These are phyloP conservation scores for Podospora fimiseda DNA, from an alignment of 495 filamentous ascomycete genomes.

Conservation along the genomic window DNA sequence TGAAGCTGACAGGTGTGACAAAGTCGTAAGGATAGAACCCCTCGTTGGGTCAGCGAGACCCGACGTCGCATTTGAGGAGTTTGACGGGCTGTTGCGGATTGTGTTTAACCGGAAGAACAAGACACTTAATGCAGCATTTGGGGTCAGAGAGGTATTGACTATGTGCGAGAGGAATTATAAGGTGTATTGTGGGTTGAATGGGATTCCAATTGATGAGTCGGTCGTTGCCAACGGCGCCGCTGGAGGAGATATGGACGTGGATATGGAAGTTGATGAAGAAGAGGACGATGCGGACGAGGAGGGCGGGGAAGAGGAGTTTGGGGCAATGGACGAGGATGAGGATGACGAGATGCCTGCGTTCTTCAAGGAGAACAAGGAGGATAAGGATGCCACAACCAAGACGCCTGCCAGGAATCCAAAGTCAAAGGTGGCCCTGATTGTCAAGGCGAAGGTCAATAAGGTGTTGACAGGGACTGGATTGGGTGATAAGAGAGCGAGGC, in stretches of 20 bases:
- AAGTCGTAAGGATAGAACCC: conserved; percentile 29
- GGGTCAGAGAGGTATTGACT: conserved; percentile 67
- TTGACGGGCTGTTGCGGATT: conserved; percentile 83
- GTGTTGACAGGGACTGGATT: conserved; percentile 72
- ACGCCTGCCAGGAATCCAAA: conserved; percentile 49
- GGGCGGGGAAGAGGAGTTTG: conserved; percentile 45
- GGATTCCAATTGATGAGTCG: conserved; percentile 69
- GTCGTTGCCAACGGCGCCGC: conserved; percentile 47
- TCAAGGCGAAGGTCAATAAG: conserved; percentile 74
- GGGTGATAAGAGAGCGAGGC: conserved; percentile 70
- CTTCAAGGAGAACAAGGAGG: conserved; percentile 61
- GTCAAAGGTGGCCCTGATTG: conserved; percentile 68
- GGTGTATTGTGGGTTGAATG: conserved; percentile 80
- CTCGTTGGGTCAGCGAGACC: conserved; percentile 58
- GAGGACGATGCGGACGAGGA: conserved; percentile 46
- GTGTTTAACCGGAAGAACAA: conserved; percentile 61
- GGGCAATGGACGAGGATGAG: conserved; percentile 36
- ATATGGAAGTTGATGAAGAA: conserved; percentile 50
- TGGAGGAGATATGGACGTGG: conserved; percentile 36
- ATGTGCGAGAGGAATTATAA: conserved; percentile 82
- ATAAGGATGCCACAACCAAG: conserved; percentile 35
- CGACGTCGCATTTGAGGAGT: conserved; percentile 85
- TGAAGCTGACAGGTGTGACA: too few relatives aligned
- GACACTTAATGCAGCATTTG: conserved; percentile 67
- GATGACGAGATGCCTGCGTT: conserved; percentile 58